Percentiles rank a stretch among this genome's conserved stretches.
Evolutionary conservation across 495 filamentous ascomycete species (phyloP).

Genomic region (Aspergillus sparsus): DNA sequence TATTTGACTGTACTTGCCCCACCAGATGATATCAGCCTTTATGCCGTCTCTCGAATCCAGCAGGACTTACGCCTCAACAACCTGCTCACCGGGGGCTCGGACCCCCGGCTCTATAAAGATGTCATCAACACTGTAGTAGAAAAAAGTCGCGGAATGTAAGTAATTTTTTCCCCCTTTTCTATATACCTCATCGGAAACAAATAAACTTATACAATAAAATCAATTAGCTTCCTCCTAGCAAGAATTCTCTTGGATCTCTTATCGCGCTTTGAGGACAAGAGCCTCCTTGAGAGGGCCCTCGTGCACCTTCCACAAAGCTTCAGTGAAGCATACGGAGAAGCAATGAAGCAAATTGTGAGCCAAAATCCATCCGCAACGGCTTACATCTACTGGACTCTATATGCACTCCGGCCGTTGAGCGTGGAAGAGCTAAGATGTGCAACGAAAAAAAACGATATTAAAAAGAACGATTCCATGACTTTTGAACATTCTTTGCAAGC

Average conservation of each 20-base stretch:
- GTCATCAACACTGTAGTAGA: conserved; percentile 24
- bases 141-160: conserved; percentile 36
- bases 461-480: too few relatives aligned
- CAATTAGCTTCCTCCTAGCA: conserved; percentile 37
- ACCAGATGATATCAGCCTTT: conserved; percentile 26
- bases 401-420: conserved; percentile 29
- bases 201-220: too few relatives aligned
- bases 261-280: conserved; percentile 25
- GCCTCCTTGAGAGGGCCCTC: conserved; percentile 30
- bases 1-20: conserved; percentile 21
- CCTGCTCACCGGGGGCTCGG: conserved; percentile 17
- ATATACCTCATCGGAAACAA: too few relatives aligned
- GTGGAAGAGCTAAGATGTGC: conserved; percentile 31
- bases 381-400: conserved; percentile 37
- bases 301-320: conserved; percentile 35
- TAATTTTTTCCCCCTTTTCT: not conserved
- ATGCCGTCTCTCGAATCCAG: conserved; percentile 22
- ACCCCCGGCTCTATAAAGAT: conserved; percentile 21
- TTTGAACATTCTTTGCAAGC: conserved; percentile 27
- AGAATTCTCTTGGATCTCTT: conserved; percentile 34
- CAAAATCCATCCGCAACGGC: conserved; percentile 24
- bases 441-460: too few relatives aligned
- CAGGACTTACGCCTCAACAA: conserved; percentile 14
- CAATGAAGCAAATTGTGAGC: conserved; percentile 36
- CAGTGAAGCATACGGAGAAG: conserved; percentile 36